Evolutionary conservation across 2,329 filamentous ascomycete species (phyloP).

Genomic region (Diaporthe aspalathi): DNA sequence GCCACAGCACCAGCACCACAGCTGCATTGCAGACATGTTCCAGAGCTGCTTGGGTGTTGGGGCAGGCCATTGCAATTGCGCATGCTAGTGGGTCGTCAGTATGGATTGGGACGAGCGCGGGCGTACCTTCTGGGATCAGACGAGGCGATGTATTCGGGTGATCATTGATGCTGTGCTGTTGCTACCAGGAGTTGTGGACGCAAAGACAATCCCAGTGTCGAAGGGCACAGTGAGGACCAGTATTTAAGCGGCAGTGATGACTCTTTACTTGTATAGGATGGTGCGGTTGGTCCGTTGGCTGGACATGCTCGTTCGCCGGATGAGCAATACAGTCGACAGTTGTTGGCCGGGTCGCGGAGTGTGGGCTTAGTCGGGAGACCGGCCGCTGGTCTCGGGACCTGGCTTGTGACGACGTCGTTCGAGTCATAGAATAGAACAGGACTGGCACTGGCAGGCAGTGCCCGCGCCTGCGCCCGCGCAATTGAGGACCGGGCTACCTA

Average conservation of each 20-base stretch:
- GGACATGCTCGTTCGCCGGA: constrained; percentile 26
- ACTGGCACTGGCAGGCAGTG: background rate
- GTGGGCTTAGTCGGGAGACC: background rate
- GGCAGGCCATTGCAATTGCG: background rate
- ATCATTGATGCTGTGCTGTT: constrained; percentile 30
- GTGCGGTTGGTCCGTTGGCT: background rate
- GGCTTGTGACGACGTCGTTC: constrained; percentile 25
- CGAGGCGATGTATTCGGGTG: constrained; percentile 32
- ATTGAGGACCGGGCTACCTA: constrained; percentile 24
- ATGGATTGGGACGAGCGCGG: background rate
- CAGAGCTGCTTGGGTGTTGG: background rate
- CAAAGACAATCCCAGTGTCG: background rate
- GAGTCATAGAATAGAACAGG: constrained; percentile 26
- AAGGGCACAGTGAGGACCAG: background rate
- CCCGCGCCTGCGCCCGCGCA: constrained; percentile 16
- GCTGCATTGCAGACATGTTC: too few species aligned
- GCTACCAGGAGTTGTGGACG: background rate
- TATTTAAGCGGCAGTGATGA: background rate
- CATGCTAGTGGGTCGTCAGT: background rate
- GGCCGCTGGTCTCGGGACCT: background rate
- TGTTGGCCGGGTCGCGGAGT: background rate
- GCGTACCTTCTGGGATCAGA: constrained; percentile 21
- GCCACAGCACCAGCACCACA: background rate
- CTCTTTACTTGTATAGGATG: background rate
- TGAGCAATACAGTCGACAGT: constrained; percentile 19